Conservation (phyloP, 2,329 filamentous ascomycete species). For the Leptographium flavum region DNA sequence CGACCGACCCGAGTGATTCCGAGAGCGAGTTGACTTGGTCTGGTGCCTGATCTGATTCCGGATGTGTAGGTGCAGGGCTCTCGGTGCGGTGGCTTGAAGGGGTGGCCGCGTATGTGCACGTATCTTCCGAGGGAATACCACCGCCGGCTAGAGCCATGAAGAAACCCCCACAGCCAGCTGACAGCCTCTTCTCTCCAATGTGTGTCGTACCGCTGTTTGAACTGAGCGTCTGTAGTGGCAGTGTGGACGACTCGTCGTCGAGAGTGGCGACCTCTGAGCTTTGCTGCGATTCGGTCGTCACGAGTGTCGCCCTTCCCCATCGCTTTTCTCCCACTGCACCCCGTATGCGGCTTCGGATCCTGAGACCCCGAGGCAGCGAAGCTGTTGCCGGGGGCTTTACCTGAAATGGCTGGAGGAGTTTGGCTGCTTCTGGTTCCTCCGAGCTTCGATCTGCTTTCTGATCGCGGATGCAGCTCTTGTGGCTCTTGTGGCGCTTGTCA, state of each 20-base stretch:
- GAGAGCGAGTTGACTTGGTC: background rate
- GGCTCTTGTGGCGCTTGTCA: background rate
- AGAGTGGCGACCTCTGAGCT: background rate
- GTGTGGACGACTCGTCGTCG: background rate
- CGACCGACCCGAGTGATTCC: conserved; percentile 7
- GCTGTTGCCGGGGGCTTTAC: background rate
- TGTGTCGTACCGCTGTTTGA: background rate
- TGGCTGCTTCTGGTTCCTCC: background rate
- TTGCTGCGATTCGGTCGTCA: background rate
- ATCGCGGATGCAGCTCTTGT: background rate
- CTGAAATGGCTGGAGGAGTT: background rate
- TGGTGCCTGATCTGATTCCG: background rate
- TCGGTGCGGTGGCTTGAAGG: background rate
- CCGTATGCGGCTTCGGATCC: background rate
- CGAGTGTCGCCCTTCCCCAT: conserved; percentile 1
- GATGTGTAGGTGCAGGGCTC: too few relatives aligned
- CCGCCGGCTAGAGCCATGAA: background rate
- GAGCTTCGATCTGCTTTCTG: background rate
- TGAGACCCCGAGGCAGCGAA: background rate
- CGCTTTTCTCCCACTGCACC: background rate
- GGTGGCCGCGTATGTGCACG: background rate
- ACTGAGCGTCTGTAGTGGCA: background rate
- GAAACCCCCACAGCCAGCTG: background rate
- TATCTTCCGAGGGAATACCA: background rate
- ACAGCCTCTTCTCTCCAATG: background rate